Evolutionary conservation across 23 red algal species (phyloP).

Genomic region (Gracilaria vermiculophylla): DNA sequence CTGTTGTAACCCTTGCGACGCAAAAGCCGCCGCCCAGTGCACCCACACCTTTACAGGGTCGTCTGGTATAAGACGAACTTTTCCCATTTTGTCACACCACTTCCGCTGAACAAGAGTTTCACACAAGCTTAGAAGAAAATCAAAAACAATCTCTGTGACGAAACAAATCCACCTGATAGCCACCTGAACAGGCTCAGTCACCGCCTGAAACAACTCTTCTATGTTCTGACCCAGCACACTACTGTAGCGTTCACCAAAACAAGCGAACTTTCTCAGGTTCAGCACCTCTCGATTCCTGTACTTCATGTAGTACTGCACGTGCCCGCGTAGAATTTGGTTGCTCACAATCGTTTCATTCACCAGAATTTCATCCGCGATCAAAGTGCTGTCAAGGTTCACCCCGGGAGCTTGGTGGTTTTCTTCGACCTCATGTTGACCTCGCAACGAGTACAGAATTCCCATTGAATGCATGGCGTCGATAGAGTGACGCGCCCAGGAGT

Average conservation of each 20-base stretch:
- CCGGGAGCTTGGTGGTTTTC: no score
- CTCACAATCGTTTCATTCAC: constrained; percentile 35
- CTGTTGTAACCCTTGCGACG: constrained; percentile 16
- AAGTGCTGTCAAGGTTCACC: background rate
- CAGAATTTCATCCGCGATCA: constrained; percentile 39
- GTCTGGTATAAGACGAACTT: background rate
- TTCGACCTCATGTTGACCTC: background rate
- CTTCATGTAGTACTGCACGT: background rate
- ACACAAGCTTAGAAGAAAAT: background rate
- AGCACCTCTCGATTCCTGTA: no score
- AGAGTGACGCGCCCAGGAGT: background rate
- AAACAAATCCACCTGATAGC: background rate
- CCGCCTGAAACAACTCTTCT: background rate
- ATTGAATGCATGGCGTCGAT: constrained; percentile 16
- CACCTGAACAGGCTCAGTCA: background rate
- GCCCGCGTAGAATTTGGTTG: constrained; percentile 28
- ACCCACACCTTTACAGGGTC: constrained; percentile 43
- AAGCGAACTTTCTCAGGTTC: background rate
- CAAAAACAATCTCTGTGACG: background rate
- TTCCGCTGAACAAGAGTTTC: background rate
- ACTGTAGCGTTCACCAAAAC: no score
- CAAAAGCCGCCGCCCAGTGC: constrained; percentile 42
- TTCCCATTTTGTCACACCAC: no score
- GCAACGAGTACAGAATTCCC: constrained; percentile 21
- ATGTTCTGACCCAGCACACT: background rate